Evolutionary conservation across 768 basidiomycete species (phyloP), one percentile per base, ranked within the genome.

Genomic region (Termitomyces sp.): DNA sequence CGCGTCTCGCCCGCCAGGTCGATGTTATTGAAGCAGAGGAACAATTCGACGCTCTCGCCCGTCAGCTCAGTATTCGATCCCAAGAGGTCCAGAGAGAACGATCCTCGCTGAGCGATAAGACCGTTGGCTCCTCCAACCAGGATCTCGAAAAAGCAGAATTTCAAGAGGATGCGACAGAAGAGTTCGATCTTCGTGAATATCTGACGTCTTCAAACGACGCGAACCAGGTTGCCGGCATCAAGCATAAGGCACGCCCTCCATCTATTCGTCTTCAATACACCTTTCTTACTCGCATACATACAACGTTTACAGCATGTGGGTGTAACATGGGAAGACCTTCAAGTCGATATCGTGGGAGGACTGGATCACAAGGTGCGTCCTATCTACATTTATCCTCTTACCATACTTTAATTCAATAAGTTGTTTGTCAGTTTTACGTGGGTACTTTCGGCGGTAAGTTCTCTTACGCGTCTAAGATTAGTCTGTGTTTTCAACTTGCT

Each of bases 241-340:
- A 81, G 61, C 85, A 87, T 66, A 91, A 91, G 68, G 81, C 77
- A 36, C 15, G 71, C 57, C 4, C 9, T 48, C 47, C 32, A 17
- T 48, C 60, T 42, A 57, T 38, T 29, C 52, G 20, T 29, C 38
- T 31, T 58, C 46, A 14, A 25, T 57, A 15, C 57, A 1, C 25
- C 32, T 53, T 46, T 60, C n/a, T 32, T 9, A 45, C n/a, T 40
- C 49, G 46, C 15, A 31, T 59, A n/a, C n/a, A 31, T 61, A 20
- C 20, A 6, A 14, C 20, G 11, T 25, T 32, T 10, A 36, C 58
- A 82, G 79, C 86, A 88, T 61, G 87, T 91, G 8, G 88, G 88
- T 37, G 85, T 92, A 29, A 83, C 84, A 31, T 92, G 90, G 90
- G 81, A 88, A 56, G 78, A 86, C 65, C 74, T 92, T 0, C 76